Base-by-base conservation (phyloP, 2,329 filamentous ascomycete genomes). In the Pezicula radicicola region DNA sequence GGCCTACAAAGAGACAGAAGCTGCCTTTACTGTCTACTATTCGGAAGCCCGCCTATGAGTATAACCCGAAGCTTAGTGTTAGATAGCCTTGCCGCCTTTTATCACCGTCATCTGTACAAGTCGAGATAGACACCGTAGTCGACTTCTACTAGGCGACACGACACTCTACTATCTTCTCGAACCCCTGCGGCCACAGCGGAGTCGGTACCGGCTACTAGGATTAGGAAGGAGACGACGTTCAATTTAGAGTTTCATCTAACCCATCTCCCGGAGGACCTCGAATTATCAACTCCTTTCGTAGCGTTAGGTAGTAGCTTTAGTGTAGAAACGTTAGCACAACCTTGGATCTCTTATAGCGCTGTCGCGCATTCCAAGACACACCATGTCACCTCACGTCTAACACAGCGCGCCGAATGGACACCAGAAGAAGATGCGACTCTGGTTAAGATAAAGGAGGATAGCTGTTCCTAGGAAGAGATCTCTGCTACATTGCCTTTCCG, bases 381-480 rank as follows among this genome's bases (percentile, higher is more conserved):
- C 33, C 3, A 39, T 40, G 10, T 41, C 25, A 44, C n/a, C 19
- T 37, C 25, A 18, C 50, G 35, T 52, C 33, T 12, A 47, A 49
- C 40, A 49, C 53, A 54, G 35, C 48, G 54, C 21, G 46, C 48
- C 43, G 41, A n/a, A 52, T 55, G 46, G 53, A 48, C 33, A 50
- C 18, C 47, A 41, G 43, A 51, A 42, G 54, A 56, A 36, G 37
- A 56, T 47, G 16, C 47, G 36, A 54, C 48, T 19, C 39, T 54
- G 46, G 27, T 56, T 18, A 51, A 53, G 30, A 51, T 54, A 28
- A 56, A 48, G 46, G 37, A 53, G 27, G 30, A 37, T 15, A 30
- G 46, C 15, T 53, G 51, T 25, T 53, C 41, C 13, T 55, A 41
- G 41, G 42, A 53, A 52, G 50, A 55, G 6, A 52, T 52, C 50